phyloP scores from a whole-genome alignment of 805 yeast genomes.

The Candida boleticola region DNA sequence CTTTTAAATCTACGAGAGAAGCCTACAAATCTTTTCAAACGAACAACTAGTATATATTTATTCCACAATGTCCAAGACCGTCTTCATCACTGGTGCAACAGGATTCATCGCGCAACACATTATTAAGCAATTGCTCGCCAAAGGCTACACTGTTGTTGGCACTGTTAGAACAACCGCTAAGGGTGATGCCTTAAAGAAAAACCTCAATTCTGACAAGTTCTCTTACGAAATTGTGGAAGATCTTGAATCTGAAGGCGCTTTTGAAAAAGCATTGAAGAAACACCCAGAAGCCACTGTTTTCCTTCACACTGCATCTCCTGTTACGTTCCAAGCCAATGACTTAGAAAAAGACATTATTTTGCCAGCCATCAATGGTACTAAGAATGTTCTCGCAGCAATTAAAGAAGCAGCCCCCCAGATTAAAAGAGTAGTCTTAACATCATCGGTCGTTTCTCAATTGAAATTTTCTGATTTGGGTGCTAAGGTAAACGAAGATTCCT shows the following conservation, averaged over 20 bases:
- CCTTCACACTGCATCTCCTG: no score
- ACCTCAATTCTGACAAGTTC: conserved; percentile 11
- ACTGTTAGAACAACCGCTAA: conserved; percentile 47
- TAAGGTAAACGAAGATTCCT: conserved; percentile 5
- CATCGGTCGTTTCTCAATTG: conserved; percentile 48
- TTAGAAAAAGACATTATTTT: conserved; percentile 45
- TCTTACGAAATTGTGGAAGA: conserved; percentile 42
- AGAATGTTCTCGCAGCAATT: conserved; percentile 46
- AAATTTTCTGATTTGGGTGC: not conserved
- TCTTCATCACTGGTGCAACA: conserved; percentile 53
- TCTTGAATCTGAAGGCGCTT: conserved; percentile 39
- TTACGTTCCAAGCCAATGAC: conserved; percentile 33
- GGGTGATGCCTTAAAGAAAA: conserved; percentile 33
- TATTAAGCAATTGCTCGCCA: conserved; percentile 37
- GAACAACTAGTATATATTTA: no score
- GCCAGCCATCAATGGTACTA: conserved; percentile 56
- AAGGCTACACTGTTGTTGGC: conserved; percentile 48
- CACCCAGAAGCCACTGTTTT: conserved; percentile 48
- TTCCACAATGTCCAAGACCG: conserved; percentile 14
- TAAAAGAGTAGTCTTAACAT: conserved; percentile 52
- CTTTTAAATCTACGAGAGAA: no score
- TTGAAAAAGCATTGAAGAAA: conserved; percentile 38
- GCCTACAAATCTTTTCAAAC: no score
- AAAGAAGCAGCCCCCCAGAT: conserved; percentile 39
- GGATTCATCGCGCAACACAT: conserved; percentile 56